Conservation (phyloP, 1,284 basidiomycete species). For the Ustilago tritici region DNA sequence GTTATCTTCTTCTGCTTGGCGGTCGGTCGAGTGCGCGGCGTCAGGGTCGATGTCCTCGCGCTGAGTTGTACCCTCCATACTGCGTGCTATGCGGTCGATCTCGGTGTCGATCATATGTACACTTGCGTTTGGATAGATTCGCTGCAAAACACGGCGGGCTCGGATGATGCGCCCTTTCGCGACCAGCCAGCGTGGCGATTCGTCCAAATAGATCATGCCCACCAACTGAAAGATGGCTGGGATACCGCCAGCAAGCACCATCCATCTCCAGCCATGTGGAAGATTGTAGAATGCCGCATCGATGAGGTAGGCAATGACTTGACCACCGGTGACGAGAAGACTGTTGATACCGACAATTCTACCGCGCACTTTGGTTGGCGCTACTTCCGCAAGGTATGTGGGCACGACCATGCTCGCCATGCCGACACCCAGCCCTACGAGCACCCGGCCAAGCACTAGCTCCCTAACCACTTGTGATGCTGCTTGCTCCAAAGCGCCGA, state of each 20-base stretch:
- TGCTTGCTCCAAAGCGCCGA: conserved; percentile 61
- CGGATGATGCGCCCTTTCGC: conserved; percentile 42
- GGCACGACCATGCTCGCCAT: conserved; percentile 59
- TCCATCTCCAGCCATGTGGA: conserved; percentile 64
- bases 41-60: conserved; percentile 23
- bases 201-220: conserved; percentile 60
- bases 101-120: conserved; percentile 42
- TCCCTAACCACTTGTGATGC: conserved; percentile 59
- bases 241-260: conserved; percentile 56
- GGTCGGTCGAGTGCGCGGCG: background rate
- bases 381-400: conserved; percentile 60
- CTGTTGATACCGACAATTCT: conserved; percentile 59
- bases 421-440: conserved; percentile 62
- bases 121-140: conserved; percentile 58
- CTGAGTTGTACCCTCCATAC: conserved; percentile 36
- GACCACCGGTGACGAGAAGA: conserved; percentile 63
- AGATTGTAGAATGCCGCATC: conserved; percentile 58
- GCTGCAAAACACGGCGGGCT: conserved; percentile 51
- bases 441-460: conserved; percentile 56
- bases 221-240: conserved; percentile 60
- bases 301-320: conserved; percentile 60
- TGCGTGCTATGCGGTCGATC: conserved; percentile 49
- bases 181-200: conserved; percentile 61
- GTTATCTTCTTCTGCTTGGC: conserved; percentile 9
- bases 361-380: conserved; percentile 55